Base-by-base conservation (phyloP, 768 basidiomycete genomes). In the Tulasnella sp. region DNA sequence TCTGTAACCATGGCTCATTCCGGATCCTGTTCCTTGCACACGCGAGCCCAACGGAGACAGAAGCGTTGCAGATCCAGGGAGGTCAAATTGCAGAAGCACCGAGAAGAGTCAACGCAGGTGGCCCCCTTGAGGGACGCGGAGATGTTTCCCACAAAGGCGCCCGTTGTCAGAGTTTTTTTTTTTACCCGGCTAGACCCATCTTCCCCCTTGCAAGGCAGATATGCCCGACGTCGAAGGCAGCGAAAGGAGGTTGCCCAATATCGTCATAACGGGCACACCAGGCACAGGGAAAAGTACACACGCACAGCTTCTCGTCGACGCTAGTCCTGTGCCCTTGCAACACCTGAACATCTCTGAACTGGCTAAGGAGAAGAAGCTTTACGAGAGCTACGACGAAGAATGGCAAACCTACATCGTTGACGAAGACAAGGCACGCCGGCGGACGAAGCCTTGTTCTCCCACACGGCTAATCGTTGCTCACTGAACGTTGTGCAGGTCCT, bases 391-490 rank as follows among this genome's bases (percentile, higher is more conserved):
- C 84, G 95, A 99, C 84, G 90, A 96, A 31, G 96, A 98, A 84
- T 99, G 98, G 98, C 92, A 97, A 84, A 93, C 91, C 75, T 98
- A 95, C 85, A 93, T 92, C 2, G 94, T 98, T 12, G 96, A 99
- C 84, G 98, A 99, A 86, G 98, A 99, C 88, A 95, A 95, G 90
- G 96, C 96, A 82, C 77, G 90, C 84, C 82, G 64, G 75, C 48
- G 40, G 20, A 24, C 48, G 60, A 81, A 37, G 46, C 28, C 37
- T 24, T 14, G 16, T 37, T 3, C 60, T 46, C 28, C 60, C 58
- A 31, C 40, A 40, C 37, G 37, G 20, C 42, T 44, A 31, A 78
- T 80, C 3, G 8, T 77, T 46, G 24, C 31, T 69, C 64, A 4
- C 64, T 28, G 3, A 40, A 28, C 28, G 12, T 28, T 31, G 9